Evolutionary conservation across 208 protist species (phyloP).

Genomic region (Crithidia brevicula): DNA sequence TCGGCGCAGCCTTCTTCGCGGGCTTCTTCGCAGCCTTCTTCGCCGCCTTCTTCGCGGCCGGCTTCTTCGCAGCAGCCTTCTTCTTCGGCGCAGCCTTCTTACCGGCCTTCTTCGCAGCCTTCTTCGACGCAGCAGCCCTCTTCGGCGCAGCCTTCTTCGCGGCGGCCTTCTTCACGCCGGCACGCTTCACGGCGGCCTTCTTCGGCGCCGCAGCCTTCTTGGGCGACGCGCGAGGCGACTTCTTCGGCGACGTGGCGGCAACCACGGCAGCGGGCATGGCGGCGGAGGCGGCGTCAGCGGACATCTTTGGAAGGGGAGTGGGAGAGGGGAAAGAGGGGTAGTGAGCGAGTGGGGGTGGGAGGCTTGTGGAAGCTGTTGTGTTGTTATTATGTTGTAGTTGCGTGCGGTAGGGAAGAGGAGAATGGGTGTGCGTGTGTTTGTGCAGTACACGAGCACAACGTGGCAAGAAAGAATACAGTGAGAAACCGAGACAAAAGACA

Average conservation of each 20-base stretch:
- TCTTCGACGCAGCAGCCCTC: slow-evolving; percentile 21
- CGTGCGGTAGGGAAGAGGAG: neutral
- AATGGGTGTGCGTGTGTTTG: neutral
- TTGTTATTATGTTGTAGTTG: neutral
- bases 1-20: slow-evolving; percentile 5
- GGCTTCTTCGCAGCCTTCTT: slow-evolving; percentile 44
- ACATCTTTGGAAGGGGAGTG: slow-evolving; percentile 15
- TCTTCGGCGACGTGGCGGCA: slow-evolving; percentile 19
- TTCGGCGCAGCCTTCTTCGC: slow-evolving; percentile 34
- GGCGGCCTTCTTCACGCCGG: slow-evolving; percentile 33
- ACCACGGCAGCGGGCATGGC: slow-evolving; percentile 4
- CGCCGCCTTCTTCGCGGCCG: slow-evolving; percentile 25
- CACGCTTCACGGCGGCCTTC: slow-evolving; percentile 29
- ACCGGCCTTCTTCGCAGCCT: slow-evolving; percentile 28
- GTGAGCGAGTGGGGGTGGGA: neutral
- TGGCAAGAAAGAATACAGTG: neutral
- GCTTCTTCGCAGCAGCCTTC: slow-evolving; percentile 34
- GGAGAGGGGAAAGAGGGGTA: neutral
- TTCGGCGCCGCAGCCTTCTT: slow-evolving; percentile 31
- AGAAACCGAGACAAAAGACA: slow-evolving; percentile 6
- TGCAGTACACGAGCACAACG: neutral
- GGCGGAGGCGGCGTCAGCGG: slow-evolving; percentile 14
- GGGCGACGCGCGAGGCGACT: slow-evolving; percentile 26
- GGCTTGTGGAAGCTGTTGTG: slow-evolving; percentile 19
- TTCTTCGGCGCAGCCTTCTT: slow-evolving; percentile 30